These are phyloP conservation scores for Kingdonia uniflora DNA, from an alignment of 164 flowering plant genomes.

Conservation along the genomic window DNA sequence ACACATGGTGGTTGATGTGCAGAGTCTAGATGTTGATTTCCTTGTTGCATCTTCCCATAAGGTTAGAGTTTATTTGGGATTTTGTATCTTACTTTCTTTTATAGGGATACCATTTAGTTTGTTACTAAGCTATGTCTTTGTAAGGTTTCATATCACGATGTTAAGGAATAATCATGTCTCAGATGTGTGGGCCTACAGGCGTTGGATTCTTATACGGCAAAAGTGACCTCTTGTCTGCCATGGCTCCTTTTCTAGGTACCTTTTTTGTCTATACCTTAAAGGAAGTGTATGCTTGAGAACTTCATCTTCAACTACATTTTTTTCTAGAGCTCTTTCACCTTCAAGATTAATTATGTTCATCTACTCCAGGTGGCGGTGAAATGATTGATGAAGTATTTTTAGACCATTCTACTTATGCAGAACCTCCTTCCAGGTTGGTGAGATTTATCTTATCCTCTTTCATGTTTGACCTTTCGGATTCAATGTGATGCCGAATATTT, in stretches of 20 bases:
- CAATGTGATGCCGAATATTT: too few species aligned
- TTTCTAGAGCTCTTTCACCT: too few species aligned
- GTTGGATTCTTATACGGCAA: constrained; percentile 94
- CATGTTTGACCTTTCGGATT: too few species aligned
- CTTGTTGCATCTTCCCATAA: constrained; percentile 99
- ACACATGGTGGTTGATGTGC: constrained; percentile 92
- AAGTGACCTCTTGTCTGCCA: constrained; percentile 44
- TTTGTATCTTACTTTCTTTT: neutral
- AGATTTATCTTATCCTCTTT: neutral
- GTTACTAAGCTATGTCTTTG: neutral
- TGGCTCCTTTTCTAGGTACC: constrained; percentile 95
- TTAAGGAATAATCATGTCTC: constrained; percentile 64
- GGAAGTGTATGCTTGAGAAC: too few species aligned
- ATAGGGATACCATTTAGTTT: neutral
- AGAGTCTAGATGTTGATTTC: constrained; percentile 70
- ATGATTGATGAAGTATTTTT: constrained; percentile 93
- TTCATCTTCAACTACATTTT: too few species aligned
- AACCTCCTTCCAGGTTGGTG: constrained; percentile 94
- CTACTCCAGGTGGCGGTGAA: constrained; percentile 83
- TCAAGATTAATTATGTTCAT: neutral
- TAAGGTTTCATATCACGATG: constrained; percentile 7
- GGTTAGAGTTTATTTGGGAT: constrained; percentile 34
- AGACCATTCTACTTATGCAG: constrained; percentile 93
- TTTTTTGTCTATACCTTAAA: neutral
- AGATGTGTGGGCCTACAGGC: constrained; percentile 99